Evolutionary conservation across 2,329 filamentous ascomycete genomes (phyloP), one percentile per base, ranked within the genome.

Genomic region (Furcasterigmium sp.): DNA sequence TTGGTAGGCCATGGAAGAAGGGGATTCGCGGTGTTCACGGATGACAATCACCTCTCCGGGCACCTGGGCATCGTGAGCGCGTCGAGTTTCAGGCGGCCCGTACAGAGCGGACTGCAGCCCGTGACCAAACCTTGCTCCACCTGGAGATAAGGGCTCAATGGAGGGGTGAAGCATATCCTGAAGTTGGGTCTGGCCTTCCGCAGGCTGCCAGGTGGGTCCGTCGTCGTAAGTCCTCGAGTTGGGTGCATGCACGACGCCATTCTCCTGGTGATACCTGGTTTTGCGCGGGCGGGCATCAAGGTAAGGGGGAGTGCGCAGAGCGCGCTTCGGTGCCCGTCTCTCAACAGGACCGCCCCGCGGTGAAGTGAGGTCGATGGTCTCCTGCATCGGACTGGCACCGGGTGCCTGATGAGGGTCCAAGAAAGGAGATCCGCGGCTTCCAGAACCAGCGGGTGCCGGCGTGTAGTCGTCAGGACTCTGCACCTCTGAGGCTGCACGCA

Each of bases 161-260:
- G 71, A 76, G 8, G 54, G 68, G 13, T 75, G 61, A 46, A 72
- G 55, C 51, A 68, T 61, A 30, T 76, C 72, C 50, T 67, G 64
- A 21, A 58, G 56, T 20, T 32, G 39, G 2, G 32, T 35, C 32
- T 35, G 32, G 5, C 14, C n/a, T 4, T 5, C 15, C 14, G 4
- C 32, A 7, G n/a, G n/a, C 5, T 15, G 32, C 32, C 32, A 35
- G 15, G n/a, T 35, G n/a, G 4, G 15, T 17, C n/a, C 15, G 15
- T 17, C 15, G 19, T 7, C 19, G 11, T 26, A 26, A 7, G 7
- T 11, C 7, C 7, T 26, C 23, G 23, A 11, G 23, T 11, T 26
- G 23, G 7, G 7, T 26, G 7, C 11, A 7, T 26, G 23, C 23
- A 11, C 23, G 23, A 26, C 11, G 23, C 23, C 23, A 26, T 11